Conservation (phyloP, 441 rosid genomes). For the Adansonia rubrostipa region DNA sequence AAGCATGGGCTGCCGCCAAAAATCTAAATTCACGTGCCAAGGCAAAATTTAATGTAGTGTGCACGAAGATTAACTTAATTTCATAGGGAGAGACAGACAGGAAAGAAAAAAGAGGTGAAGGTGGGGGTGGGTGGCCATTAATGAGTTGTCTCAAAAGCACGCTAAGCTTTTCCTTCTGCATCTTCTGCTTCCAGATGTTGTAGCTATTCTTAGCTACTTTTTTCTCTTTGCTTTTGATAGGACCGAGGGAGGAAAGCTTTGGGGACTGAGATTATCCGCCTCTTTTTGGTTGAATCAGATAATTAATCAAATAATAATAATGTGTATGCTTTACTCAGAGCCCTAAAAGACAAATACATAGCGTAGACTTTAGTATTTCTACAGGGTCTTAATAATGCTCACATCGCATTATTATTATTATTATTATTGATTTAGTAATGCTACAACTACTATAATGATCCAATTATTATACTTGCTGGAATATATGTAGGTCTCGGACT, state of each 20-base stretch:
- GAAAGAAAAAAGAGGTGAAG: no score
- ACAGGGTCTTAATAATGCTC: not conserved
- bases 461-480: not conserved
- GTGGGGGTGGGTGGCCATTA: no score
- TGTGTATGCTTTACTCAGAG: no score
- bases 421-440: not conserved
- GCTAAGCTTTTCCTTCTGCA: not conserved
- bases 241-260: no score
- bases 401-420: not conserved
- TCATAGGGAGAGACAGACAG: not conserved
- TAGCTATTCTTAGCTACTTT: no score
- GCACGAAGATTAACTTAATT: not conserved
- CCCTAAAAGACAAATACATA: not conserved
- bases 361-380: not conserved
- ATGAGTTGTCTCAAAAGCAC: constrained; percentile 2
- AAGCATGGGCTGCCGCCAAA: not conserved
- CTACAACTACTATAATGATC: not conserved
- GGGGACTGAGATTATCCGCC: no score
- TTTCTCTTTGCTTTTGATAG: no score
- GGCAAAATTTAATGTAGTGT: not conserved
- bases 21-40: not conserved
- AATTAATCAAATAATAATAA: not conserved
- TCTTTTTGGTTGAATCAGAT: not conserved
- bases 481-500: not conserved
- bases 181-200: not conserved